These are phyloP conservation scores for Chlorella sp. DNA, from an alignment of 139 green algal species.

Conservation along the genomic window DNA sequence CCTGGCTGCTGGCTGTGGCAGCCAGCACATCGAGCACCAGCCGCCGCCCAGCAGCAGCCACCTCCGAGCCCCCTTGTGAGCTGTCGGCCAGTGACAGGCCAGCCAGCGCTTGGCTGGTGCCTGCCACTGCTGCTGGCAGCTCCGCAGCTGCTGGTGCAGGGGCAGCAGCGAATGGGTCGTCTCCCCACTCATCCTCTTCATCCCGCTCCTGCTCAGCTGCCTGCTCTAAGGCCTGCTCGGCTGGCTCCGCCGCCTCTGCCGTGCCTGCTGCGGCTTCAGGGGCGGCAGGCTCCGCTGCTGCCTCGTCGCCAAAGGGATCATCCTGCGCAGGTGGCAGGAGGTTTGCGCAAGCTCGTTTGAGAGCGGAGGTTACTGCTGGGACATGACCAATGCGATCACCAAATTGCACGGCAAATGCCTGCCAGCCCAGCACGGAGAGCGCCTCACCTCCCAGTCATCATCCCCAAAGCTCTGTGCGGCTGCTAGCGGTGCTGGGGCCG, in stretches of 20 bases:
- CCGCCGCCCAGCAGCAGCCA: conserved; percentile 6
- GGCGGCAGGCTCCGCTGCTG: not conserved
- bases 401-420: too few relatives aligned
- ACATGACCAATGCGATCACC: too few relatives aligned
- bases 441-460: conserved; percentile 6
- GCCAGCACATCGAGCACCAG: conserved; percentile 27
- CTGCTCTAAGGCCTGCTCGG: not conserved
- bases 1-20: conserved; percentile 7
- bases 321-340: not conserved
- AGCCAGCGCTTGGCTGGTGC: conserved; percentile 2
- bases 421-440: too few relatives aligned
- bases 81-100: not conserved
- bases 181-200: conserved; percentile 24
- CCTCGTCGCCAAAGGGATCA: conserved; percentile 5
- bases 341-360: too few relatives aligned
- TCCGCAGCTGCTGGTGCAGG: not conserved
- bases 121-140: not conserved
- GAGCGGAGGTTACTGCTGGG: too few relatives aligned
- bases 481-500: not conserved
- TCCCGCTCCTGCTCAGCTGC: not conserved
- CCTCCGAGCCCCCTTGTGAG: not conserved
- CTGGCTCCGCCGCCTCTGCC: not conserved
- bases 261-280: not conserved
- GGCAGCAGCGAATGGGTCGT: not conserved
- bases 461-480: conserved; percentile 4